These are phyloP conservation scores for Cryptococcus amylolentus DNA, from an alignment of 1,284 basidiomycete species.

Conservation along the genomic window DNA sequence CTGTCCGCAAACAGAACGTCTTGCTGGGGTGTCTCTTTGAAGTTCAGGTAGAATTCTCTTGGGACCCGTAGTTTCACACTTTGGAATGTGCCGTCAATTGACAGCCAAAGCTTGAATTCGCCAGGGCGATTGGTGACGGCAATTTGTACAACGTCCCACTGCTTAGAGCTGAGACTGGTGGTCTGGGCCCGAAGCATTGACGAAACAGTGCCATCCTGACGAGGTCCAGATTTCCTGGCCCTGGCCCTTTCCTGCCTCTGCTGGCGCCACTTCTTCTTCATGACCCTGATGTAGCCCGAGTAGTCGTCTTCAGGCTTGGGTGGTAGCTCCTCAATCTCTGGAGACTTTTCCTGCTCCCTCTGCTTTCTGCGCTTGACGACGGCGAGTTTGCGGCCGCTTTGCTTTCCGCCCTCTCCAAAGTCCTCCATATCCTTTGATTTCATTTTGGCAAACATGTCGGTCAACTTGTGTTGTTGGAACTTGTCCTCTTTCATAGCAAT, in stretches of 20 bases:
- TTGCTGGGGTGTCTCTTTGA: conserved; percentile 63
- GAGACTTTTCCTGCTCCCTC: conserved; percentile 44
- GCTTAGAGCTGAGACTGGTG: conserved; percentile 61
- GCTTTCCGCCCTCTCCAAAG: conserved; percentile 49
- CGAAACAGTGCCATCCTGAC: conserved; percentile 56
- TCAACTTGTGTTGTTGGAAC: conserved; percentile 96
- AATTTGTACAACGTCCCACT: conserved; percentile 94
- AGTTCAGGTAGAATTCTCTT: conserved; percentile 88
- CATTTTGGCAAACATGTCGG: conserved; percentile 80
- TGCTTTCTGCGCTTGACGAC: conserved; percentile 60
- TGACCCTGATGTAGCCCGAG: conserved; percentile 72
- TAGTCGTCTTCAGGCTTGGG: conserved; percentile 68
- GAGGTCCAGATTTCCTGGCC: conserved; percentile 47
- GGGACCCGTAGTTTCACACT: conserved; percentile 79
- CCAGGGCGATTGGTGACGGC: conserved; percentile 72
- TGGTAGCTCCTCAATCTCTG: conserved; percentile 26
- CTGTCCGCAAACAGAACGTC: conserved; percentile 63
- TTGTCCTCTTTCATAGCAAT: conserved; percentile 89
- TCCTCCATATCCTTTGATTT: conserved; percentile 62
- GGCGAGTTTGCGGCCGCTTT: conserved; percentile 54
- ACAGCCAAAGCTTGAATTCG: conserved; percentile 86
- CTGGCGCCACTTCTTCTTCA: conserved; percentile 76
- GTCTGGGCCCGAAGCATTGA: conserved; percentile 75
- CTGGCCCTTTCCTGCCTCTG: conserved; percentile 54
- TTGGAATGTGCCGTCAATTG: conserved; percentile 74